A percentile compares a stretch with the other conserved stretches of the same genome.
Evolutionary conservation across 2,329 filamentous ascomycete genomes (phyloP).

Genomic region (Xylaria sp.): DNA sequence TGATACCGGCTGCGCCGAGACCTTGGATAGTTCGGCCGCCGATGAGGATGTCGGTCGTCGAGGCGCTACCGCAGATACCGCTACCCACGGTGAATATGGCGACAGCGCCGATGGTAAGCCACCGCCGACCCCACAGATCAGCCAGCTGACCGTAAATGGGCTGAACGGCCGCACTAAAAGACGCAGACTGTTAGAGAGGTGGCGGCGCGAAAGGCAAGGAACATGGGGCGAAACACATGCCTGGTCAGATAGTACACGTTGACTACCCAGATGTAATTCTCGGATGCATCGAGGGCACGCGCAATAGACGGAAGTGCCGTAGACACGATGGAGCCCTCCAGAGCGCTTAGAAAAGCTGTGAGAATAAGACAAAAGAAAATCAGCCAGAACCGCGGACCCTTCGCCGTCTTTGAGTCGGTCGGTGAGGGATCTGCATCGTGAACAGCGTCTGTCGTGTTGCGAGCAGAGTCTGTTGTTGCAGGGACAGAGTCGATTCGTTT

Average conservation of each 20-base stretch:
- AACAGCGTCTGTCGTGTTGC: background rate
- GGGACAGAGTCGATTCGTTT: background rate
- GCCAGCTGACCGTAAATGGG: constrained; percentile 51
- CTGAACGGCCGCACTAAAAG: constrained; percentile 43
- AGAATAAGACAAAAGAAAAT: constrained; percentile 20
- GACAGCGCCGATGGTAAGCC: constrained; percentile 43
- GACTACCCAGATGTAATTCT: constrained; percentile 28
- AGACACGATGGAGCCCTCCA: constrained; percentile 27
- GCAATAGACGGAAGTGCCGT: constrained; percentile 27
- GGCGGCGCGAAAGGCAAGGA: constrained; percentile 10
- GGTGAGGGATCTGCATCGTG: background rate
- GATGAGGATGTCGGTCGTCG: constrained; percentile 48
- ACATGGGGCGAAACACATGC: constrained; percentile 1
- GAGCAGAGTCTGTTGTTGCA: background rate
- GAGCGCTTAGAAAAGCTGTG: constrained; percentile 24
- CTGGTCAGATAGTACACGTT: constrained; percentile 31
- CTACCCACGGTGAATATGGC: constrained; percentile 53
- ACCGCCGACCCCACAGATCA: constrained; percentile 54
- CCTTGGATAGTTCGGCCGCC: constrained; percentile 49
- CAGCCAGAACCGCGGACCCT: constrained; percentile 22
- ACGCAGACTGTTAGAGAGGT: background rate
- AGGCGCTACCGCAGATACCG: constrained; percentile 49
- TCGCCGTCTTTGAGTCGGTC: constrained; percentile 1
- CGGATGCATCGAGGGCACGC: constrained; percentile 15
- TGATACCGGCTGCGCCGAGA: constrained; percentile 46